Evolutionary conservation across 192 early-diverging fungal genomes (phyloP).

Genomic region (Coemansia sp.): DNA sequence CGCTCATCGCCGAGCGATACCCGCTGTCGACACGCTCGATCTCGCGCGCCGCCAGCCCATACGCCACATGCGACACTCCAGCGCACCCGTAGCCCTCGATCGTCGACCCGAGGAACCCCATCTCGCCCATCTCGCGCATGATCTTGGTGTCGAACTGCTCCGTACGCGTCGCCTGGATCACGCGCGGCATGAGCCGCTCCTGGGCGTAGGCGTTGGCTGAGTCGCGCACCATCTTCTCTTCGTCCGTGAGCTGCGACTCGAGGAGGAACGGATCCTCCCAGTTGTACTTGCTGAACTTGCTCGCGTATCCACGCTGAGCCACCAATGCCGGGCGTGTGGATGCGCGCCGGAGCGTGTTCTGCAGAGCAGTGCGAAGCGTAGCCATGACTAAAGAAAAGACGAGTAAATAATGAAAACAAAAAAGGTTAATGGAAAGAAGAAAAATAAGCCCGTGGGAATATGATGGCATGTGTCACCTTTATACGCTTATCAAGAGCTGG

Average conservation of each 20-base stretch:
- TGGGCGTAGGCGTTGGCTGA: slow-evolving; percentile 86
- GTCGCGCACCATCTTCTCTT: slow-evolving; percentile 84
- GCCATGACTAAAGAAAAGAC: neutral
- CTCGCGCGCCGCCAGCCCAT: slow-evolving; percentile 95
- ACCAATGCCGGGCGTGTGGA: neutral
- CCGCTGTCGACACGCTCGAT: slow-evolving; percentile 95
- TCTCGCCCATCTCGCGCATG: slow-evolving; percentile 89
- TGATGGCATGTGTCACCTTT: neutral
- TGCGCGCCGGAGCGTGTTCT: neutral
- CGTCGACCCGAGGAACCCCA: slow-evolving; percentile 91
- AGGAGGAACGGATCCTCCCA: slow-evolving; percentile 87
- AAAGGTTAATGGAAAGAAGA: neutral
- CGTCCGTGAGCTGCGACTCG: slow-evolving; percentile 84
- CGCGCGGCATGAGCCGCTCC: slow-evolving; percentile 79
- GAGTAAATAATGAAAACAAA: neutral
- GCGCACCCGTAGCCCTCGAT: slow-evolving; percentile 97
- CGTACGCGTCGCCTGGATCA: slow-evolving; percentile 81
- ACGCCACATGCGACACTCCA: slow-evolving; percentile 95
- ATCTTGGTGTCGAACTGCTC: slow-evolving; percentile 91
- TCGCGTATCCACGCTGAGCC: slow-evolving; percentile 29
- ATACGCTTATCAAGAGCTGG: neutral
- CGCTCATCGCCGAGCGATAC: slow-evolving; percentile 98
- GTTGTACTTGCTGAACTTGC: slow-evolving; percentile 70
- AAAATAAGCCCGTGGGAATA: neutral
- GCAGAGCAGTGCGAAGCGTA: neutral